Base-by-base conservation (phyloP, 2,329 filamentous ascomycete species). In the Penicillium sp. region DNA sequence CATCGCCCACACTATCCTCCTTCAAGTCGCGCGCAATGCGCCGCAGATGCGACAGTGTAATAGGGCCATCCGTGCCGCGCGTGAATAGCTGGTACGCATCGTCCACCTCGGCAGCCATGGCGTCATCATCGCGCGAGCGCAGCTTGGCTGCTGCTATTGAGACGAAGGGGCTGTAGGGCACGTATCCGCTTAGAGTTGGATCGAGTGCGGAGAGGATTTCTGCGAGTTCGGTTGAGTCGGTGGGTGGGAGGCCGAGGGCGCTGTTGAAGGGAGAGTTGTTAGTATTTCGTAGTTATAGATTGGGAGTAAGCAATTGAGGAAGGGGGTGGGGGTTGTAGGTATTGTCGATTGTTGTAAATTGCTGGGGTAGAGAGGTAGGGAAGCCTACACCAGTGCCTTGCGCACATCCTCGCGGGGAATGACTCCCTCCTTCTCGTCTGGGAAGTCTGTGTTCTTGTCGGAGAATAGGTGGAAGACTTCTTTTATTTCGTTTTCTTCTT, bases 401-500 rank as follows among this genome's bases (percentile, higher is more conserved):
- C 88, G 83, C 62, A 93, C 83, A 70, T 91, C 88, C 66, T 81
- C 80, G 4, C 83, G 86, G 13, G 84, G 83, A 51, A 91, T 83
- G 17, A 90, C 86, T 59, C 88, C 88, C 55, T 88, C 75, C 70
- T 91, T 90, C 67, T 93, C 88, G 51, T 88, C 85, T 21, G 86
- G 82, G 74, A 85, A 85, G 36, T 87, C 85, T 65, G 89, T 83
- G 51, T 75, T 66, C 23, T 69, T 59, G 1, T 70, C 64, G 1
- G 87, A 80, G 73, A 97, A 99, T 8, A 97, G 83, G 23, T 84
- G 82, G 75, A 94, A 97, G 15, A 93, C 93, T 75, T 97, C 93
- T 68, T 86, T 87, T 71, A 99, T 96, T 77, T 97, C 92, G 66
- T 84, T 83, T 77, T 97, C 93, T 77, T 97, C 89, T 63, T 89